These are phyloP conservation scores for Spathaspora sp. DNA, from an alignment of 805 yeast species.

Conservation along the genomic window DNA sequence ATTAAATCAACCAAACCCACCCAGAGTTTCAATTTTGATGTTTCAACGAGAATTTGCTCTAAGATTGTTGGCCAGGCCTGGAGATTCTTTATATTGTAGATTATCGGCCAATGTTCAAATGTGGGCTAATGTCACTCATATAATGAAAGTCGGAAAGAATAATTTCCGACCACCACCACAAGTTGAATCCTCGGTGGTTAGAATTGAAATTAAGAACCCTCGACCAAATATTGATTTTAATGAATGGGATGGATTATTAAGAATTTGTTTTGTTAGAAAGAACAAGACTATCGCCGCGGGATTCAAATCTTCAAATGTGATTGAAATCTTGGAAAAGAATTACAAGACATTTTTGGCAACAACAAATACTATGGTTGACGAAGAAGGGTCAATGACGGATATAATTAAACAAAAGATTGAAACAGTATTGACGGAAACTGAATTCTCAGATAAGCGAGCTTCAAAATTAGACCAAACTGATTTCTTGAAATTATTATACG, in stretches of 20 bases:
- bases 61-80: conserved; percentile 91
- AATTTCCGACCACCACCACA: conserved; percentile 98
- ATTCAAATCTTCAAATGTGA: conserved; percentile 75
- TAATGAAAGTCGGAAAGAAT: conserved; percentile 96
- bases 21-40: conserved; percentile 92
- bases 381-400: conserved; percentile 36
- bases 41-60: conserved; percentile 96
- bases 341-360: conserved; percentile 71
- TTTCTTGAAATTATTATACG: conserved; percentile 78
- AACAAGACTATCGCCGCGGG: conserved; percentile 92
- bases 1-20: conserved; percentile 88
- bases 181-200: conserved; percentile 94
- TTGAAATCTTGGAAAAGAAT: conserved; percentile 81
- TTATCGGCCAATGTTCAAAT: conserved; percentile 95
- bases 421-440: conserved; percentile 75
- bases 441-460: conserved; percentile 79
- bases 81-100: conserved; percentile 90
- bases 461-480: conserved; percentile 95
- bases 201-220: conserved; percentile 87
- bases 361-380: conserved; percentile 43
- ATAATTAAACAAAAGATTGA: conserved; percentile 68
- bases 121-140: conserved; percentile 99
- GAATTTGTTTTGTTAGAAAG: conserved; percentile 90
- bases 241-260: conserved; percentile 95
- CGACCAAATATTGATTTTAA: conserved; percentile 90